A percentile compares a stretch with the other conserved stretches of the same genome.
Evolutionary conservation across 495 filamentous ascomycete species (phyloP).

Genomic region (Coniosporium apollinis): DNA sequence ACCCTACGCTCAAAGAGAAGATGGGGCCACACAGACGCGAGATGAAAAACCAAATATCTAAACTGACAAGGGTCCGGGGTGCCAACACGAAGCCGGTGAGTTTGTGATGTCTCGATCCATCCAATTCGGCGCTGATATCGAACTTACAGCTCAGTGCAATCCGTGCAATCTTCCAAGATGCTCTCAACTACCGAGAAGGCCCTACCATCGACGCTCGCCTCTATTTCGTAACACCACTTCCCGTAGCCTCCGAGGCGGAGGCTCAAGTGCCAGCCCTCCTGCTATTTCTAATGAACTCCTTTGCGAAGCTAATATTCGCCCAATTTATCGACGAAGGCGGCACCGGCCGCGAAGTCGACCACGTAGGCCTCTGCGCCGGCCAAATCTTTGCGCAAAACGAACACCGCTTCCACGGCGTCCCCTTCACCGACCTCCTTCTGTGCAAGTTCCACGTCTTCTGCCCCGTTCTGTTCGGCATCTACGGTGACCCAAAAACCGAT

Average conservation of each 20-base stretch:
- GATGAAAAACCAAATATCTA: constrained; percentile 54
- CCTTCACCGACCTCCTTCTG: constrained; percentile 71
- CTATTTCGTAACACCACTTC: constrained; percentile 32
- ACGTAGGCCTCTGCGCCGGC: constrained; percentile 59
- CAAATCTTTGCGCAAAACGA: constrained; percentile 52
- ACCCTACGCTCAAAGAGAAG: constrained; percentile 39
- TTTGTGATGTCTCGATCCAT: constrained; percentile 5
- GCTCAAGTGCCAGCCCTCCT: constrained; percentile 43
- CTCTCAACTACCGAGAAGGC: constrained; percentile 26
- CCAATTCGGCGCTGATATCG: background rate
- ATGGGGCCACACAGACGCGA: constrained; percentile 62
- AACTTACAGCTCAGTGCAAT: constrained; percentile 20
- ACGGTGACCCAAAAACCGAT: constrained; percentile 57
- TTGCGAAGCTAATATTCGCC: constrained; percentile 57
- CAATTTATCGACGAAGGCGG: constrained; percentile 65
- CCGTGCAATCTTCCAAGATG: constrained; percentile 28
- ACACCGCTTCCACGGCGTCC: constrained; percentile 49
- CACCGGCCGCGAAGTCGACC: constrained; percentile 56
- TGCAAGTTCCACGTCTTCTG: constrained; percentile 71
- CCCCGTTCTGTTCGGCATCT: constrained; percentile 75
- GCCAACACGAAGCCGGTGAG: constrained; percentile 43
- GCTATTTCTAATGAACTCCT: constrained; percentile 67
- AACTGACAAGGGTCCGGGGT: constrained; percentile 46
- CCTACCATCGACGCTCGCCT: constrained; percentile 47
- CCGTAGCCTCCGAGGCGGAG: constrained; percentile 34